Evolutionary conservation across 2,329 filamentous ascomycete species (phyloP), one percentile per base, ranked within the genome.

Genomic region (Colletotrichum caudatum): DNA sequence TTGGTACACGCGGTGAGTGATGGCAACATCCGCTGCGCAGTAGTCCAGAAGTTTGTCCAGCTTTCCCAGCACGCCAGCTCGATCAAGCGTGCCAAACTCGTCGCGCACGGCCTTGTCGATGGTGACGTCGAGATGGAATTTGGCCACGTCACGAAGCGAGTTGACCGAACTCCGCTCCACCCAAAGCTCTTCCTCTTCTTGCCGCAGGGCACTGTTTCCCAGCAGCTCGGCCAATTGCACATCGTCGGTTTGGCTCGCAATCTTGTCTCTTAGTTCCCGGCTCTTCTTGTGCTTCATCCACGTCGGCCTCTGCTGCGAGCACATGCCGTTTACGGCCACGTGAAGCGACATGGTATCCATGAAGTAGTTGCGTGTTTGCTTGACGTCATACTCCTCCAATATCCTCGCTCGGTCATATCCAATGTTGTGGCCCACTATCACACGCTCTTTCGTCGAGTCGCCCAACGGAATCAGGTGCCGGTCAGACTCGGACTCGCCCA

Each of bases 291-390:
- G 94, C 80, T 94, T 97, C 91, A 98, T 94, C 96, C 96, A 99
- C 0, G 94, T 97, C 11, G 97, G 96, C 61, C 96, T 89, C 81
- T 99, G 96, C 75, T 93, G 92, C 29, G 96, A 98, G 81, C 96
- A 99, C 96, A 99, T 99, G 73, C 96, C 96, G 79, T 99, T 99
- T 33, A 97, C 95, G 2, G 97, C 97, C 9, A 97, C 95, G 79
- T 99, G 96, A 26, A 99, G 84, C 1, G 95, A 98, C 96, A 99
- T 99, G 39, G 96, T 99, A 80, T 99, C 96, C 63, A 99, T 82
- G 79, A 97, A 99, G 54, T 90, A 92, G 76, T 94, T 98, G 50
- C 90, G 89, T 1, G 94, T 92, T 80, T 98, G 95, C 66, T 89
- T 85, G 51, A 98, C 81, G 77, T 91, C 88, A 79, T 99, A 99